A percentile compares a stretch with the other conserved stretches of the same genome.
These are phyloP conservation scores for Beta vulgaris DNA, from an alignment of 148 eudicot genomes.

Conservation along the genomic window DNA sequence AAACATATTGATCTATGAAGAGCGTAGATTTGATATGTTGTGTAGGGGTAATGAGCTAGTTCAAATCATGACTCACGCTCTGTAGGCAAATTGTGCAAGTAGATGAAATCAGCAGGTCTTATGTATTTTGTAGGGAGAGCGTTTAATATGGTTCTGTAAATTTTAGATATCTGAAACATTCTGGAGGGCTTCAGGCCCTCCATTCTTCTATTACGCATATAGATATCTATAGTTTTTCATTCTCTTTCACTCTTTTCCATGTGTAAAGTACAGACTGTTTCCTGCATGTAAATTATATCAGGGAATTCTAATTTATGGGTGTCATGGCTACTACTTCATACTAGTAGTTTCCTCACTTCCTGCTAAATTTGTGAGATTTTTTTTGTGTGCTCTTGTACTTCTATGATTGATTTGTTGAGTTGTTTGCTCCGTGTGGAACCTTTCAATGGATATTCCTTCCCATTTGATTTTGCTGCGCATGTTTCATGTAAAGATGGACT, in stretches of 20 bases:
- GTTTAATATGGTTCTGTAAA: background rate
- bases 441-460: background rate
- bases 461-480: too few species aligned
- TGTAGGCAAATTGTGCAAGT: background rate
- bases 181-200: too few species aligned
- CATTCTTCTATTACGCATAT: too few species aligned
- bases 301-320: background rate
- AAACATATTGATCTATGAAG: conserved; percentile 22
- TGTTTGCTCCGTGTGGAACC: background rate
- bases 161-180: too few species aligned
- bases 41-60: conserved; percentile 7
- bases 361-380: background rate
- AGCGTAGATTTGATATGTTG: background rate
- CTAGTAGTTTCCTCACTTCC: conserved; percentile 2
- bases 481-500: too few species aligned
- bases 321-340: background rate
- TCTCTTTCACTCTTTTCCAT: background rate
- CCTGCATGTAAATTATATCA: conserved; percentile 8
- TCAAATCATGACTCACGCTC: background rate
- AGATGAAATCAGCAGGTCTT: conserved; percentile 1
- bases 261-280: background rate
- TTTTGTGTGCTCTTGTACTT: background rate
- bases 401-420: background rate
- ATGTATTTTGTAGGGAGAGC: background rate
- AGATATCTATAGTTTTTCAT: background rate